phyloP scores from a whole-genome alignment of 1,284 basidiomycete species.

The Xerocomus amazonicus region DNA sequence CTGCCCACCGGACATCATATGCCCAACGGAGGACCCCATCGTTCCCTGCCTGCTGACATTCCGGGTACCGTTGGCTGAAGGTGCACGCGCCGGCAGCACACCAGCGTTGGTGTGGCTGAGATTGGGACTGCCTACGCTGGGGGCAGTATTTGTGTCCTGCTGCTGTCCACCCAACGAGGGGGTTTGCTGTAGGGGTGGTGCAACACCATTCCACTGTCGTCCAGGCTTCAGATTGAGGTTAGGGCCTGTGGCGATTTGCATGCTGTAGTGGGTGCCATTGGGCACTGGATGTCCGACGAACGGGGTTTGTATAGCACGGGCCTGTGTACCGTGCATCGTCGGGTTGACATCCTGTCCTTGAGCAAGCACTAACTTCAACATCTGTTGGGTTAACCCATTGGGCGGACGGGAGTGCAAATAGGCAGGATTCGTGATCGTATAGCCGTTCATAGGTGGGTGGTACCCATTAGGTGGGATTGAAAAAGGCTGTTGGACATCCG shows the following conservation, averaged over 20 bases:
- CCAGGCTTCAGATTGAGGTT: conserved; percentile 40
- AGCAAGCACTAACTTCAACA: conserved; percentile 51
- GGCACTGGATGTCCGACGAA: conserved; percentile 36
- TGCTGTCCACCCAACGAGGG: conserved; percentile 23
- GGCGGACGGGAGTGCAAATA: conserved; percentile 33
- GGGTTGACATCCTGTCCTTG: conserved; percentile 38
- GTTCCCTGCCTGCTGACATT: conserved; percentile 37
- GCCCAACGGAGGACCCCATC: conserved; percentile 29
- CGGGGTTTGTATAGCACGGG: conserved; percentile 31
- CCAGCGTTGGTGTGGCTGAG: conserved; percentile 30
- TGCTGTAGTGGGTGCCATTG: conserved; percentile 37
- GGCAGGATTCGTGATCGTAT: conserved; percentile 34
- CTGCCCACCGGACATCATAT: conserved; percentile 40
- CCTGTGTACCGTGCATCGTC: conserved; percentile 34
- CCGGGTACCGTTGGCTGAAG: conserved; percentile 54
- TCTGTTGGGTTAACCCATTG: conserved; percentile 49
- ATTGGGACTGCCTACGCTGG: conserved; percentile 38
- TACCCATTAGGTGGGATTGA: conserved; percentile 42
- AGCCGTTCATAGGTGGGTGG: conserved; percentile 45
- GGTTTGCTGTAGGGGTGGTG: conserved; percentile 33
- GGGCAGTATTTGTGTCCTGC: conserved; percentile 27
- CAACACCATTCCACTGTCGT: conserved; percentile 40
- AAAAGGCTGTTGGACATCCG: conserved; percentile 37
- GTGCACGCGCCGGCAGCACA: conserved; percentile 43
- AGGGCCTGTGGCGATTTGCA: conserved; percentile 29